Evolutionary conservation across 2,329 filamentous ascomycete genomes (phyloP).

Genomic region (Didymellaceae sp.): DNA sequence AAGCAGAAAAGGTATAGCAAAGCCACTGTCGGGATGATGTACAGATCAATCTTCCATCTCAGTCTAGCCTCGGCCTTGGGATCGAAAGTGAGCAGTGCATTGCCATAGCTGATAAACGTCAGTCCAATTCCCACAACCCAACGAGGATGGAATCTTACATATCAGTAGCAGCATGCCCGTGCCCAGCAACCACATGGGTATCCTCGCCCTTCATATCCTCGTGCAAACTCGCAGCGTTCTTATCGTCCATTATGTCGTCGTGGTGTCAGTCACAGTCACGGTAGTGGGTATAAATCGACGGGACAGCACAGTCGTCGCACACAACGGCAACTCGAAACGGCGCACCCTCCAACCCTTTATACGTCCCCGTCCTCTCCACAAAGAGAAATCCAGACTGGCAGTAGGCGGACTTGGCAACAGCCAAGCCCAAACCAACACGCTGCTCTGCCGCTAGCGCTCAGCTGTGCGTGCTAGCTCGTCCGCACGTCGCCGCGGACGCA

Average conservation of each 20-base stretch:
- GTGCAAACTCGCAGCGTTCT: slow-evolving; percentile 28
- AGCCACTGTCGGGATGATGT: slow-evolving; percentile 69
- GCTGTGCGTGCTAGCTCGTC: no score
- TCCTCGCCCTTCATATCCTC: slow-evolving; percentile 38
- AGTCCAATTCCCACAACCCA: neutral
- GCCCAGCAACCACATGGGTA: slow-evolving; percentile 35
- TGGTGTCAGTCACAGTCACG: slow-evolving; percentile 3
- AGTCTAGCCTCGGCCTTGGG: slow-evolving; percentile 63
- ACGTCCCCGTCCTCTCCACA: neutral
- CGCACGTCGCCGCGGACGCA: no score
- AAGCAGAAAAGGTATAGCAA: slow-evolving; percentile 76
- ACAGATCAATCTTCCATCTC: slow-evolving; percentile 69
- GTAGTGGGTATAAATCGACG: neutral
- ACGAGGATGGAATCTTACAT: slow-evolving; percentile 25
- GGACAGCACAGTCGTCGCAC: neutral
- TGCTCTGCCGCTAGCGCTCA: no score
- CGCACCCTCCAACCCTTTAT: neutral
- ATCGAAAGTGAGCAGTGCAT: slow-evolving; percentile 56
- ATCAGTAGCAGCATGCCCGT: slow-evolving; percentile 41
- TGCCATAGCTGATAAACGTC: slow-evolving; percentile 36
- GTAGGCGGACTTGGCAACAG: neutral
- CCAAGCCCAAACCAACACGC: no score
- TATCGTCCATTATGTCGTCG: slow-evolving; percentile 13
- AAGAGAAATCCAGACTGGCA: neutral
- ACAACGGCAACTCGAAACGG: neutral